Conservation (phyloP, 805 yeast species). For the Candida chauliodis region DNA sequence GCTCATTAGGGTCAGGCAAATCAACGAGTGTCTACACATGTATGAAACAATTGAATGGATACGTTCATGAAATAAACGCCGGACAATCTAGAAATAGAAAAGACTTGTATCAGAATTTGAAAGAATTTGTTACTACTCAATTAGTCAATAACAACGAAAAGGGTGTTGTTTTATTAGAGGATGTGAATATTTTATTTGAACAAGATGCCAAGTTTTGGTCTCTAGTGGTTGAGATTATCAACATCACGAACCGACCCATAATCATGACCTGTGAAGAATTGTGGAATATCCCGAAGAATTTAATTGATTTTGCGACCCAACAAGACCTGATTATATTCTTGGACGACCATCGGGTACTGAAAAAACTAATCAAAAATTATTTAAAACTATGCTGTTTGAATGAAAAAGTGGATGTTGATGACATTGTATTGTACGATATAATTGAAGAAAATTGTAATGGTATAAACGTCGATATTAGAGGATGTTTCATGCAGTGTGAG, state of each 20-base stretch:
- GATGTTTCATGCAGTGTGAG: slow-evolving; percentile 45
- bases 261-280: slow-evolving; percentile 59
- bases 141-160: slow-evolving; percentile 56
- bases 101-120: slow-evolving; percentile 61
- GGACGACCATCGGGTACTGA: slow-evolving; percentile 17
- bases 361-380: slow-evolving; percentile 28
- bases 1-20: slow-evolving; percentile 76
- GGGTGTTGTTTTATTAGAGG: slow-evolving; percentile 78
- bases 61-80: slow-evolving; percentile 77
- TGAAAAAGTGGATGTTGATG: slow-evolving; percentile 32
- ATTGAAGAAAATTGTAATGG: slow-evolving; percentile 17
- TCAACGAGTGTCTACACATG: slow-evolving; percentile 69
- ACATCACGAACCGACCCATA: slow-evolving; percentile 64
- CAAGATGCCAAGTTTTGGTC: slow-evolving; percentile 81
- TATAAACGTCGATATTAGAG: slow-evolving; percentile 42
- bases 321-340: slow-evolving; percentile 38
- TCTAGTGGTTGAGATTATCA: slow-evolving; percentile 58
- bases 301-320: slow-evolving; percentile 43
- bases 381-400: slow-evolving; percentile 37
- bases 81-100: slow-evolving; percentile 70
- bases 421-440: slow-evolving; percentile 24
- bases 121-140: slow-evolving; percentile 82
- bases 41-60: slow-evolving; percentile 59
- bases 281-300: slow-evolving; percentile 43
- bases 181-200: slow-evolving; percentile 76